Evolutionary conservation across 345 rosid genomes (phyloP).

Genomic region (Psidium friedrichsthalianum): DNA sequence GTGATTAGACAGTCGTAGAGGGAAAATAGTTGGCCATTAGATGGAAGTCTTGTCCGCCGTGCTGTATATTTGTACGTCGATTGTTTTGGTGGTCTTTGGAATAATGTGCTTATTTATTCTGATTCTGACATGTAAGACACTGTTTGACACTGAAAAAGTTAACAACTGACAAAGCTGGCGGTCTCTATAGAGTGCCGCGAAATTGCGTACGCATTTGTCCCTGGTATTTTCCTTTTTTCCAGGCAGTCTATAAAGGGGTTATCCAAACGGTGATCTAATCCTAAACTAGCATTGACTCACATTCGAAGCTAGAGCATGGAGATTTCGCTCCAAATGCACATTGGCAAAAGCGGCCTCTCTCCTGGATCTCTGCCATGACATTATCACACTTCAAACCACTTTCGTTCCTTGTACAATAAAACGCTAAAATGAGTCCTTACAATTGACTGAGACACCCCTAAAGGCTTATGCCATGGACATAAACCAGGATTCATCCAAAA

Average conservation of each 20-base stretch:
- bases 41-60: neutral
- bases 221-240: neutral
- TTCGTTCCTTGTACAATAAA: neutral
- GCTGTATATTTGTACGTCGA: neutral
- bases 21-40: neutral
- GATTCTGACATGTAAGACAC: neutral
- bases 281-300: neutral
- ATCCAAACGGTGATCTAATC: neutral
- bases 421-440: neutral
- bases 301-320: neutral
- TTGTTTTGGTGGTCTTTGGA: neutral
- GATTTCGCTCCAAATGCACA: neutral
- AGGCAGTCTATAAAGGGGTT: neutral
- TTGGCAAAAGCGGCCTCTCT: neutral
- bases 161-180: neutral
- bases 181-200: neutral
- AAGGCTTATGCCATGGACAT: neutral
- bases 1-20: neutral
- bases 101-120: neutral
- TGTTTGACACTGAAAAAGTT: neutral
- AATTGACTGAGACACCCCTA: neutral
- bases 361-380: neutral
- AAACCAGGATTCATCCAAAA: neutral
- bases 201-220: neutral
- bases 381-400: neutral